Conservation (phyloP, 805 yeast genomes). For the Barnettozyma botsteinii region DNA sequence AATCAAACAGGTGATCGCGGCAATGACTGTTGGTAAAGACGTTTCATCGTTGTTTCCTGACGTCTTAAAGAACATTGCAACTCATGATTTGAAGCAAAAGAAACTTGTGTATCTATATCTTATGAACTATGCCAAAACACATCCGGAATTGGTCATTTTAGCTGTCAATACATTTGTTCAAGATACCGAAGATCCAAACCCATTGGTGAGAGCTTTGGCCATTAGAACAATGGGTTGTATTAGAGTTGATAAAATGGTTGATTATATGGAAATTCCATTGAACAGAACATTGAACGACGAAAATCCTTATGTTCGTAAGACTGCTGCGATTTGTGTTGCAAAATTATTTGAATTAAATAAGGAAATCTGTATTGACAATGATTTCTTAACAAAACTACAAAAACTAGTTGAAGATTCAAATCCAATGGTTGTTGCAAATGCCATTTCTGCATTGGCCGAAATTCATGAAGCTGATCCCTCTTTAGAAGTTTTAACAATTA, state of each 20-base stretch:
- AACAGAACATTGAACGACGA: slow-evolving; percentile 83
- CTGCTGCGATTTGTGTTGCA: slow-evolving; percentile 97
- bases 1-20: slow-evolving; percentile 92
- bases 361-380: slow-evolving; percentile 76
- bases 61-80: slow-evolving; percentile 91
- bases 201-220: slow-evolving; percentile 91
- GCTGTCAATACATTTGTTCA: slow-evolving; percentile 96
- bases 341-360: slow-evolving; percentile 85
- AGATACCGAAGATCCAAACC: slow-evolving; percentile 95
- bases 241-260: slow-evolving; percentile 90
- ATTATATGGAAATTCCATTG: slow-evolving; percentile 87
- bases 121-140: slow-evolving; percentile 95
- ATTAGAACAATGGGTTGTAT: slow-evolving; percentile 99
- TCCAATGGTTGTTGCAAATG: slow-evolving; percentile 97
- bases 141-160: slow-evolving; percentile 91
- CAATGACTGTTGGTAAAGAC: slow-evolving; percentile 97
- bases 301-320: slow-evolving; percentile 94
- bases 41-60: slow-evolving; percentile 94
- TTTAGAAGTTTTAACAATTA: slow-evolving; percentile 39
- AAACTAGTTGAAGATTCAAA: slow-evolving; percentile 75
- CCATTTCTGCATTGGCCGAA: slow-evolving; percentile 80
- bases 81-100: slow-evolving; percentile 94
- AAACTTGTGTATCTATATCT: slow-evolving; percentile 89
- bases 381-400: slow-evolving; percentile 67
- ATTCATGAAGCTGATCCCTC: slow-evolving; percentile 63